A percentile compares a stretch with the other conserved stretches of the same genome.
phyloP scores from a whole-genome alignment of 2,329 filamentous ascomycete genomes.

The Periconia sp. region DNA sequence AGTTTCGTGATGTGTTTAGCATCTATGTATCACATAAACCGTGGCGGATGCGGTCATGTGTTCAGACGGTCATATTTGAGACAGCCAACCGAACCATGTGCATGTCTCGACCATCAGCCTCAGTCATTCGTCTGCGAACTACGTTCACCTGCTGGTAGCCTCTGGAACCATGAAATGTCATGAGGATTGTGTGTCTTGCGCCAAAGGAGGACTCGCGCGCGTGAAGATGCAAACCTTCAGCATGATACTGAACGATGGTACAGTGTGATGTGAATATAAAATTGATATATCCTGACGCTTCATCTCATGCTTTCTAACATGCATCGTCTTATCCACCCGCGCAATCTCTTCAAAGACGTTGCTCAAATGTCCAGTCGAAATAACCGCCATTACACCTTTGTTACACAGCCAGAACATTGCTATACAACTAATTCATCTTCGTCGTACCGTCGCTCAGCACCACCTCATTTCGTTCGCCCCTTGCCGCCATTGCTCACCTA shows the following conservation, averaged over 20 bases:
- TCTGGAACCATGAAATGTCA: slow-evolving; percentile 28
- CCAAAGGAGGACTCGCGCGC: background rate
- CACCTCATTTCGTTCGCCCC: slow-evolving; percentile 20
- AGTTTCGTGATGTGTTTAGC: no score
- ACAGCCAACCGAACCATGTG: slow-evolving; percentile 33
- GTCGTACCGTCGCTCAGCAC: slow-evolving; percentile 25
- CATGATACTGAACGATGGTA: slow-evolving; percentile 2
- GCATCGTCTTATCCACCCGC: slow-evolving; percentile 1
- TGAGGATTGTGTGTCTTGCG: slow-evolving; percentile 16
- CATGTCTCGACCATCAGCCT: slow-evolving; percentile 23
- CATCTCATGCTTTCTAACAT: background rate
- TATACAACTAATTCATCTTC: slow-evolving; percentile 22
- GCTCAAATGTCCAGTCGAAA: slow-evolving; percentile 25
- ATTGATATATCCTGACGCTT: slow-evolving; percentile 2
- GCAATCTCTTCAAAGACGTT: background rate
- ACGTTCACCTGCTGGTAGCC: slow-evolving; percentile 31
- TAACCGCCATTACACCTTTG: slow-evolving; percentile 13
- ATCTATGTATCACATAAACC: no score
- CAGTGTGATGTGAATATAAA: slow-evolving; percentile 3
- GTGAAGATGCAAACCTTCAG: slow-evolving; percentile 2
- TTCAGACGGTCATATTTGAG: slow-evolving; percentile 32
- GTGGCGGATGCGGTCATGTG: slow-evolving; percentile 23
- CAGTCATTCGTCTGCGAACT: slow-evolving; percentile 26
- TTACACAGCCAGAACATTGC: slow-evolving; percentile 16
- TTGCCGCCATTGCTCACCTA: slow-evolving; percentile 23